A percentile compares a stretch with the other conserved stretches of the same genome.
These are phyloP conservation scores for Pythium scleroteichum DNA, from an alignment of 352 stramenopile species.

Conservation along the genomic window DNA sequence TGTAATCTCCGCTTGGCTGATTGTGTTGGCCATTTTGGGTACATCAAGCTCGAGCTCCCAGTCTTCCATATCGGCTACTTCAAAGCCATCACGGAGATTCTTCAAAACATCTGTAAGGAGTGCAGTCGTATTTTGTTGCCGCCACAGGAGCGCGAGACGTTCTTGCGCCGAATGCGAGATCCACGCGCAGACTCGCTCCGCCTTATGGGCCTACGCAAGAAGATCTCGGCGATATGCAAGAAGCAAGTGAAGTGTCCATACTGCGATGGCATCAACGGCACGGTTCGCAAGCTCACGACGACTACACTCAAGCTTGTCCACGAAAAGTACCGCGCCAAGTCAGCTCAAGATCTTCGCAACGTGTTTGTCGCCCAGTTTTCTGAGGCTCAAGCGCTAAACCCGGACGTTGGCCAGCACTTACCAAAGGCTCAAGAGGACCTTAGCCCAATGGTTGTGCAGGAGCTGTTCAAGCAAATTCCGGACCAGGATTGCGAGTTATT, in stretches of 20 bases:
- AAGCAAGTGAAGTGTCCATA: constrained; percentile 95
- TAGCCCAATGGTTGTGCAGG: constrained; percentile 89
- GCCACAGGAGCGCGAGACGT: constrained; percentile 86
- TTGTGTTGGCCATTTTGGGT: constrained; percentile 99
- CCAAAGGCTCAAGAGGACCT: constrained; percentile 91
- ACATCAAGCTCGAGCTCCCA: constrained; percentile 97
- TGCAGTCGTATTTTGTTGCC: constrained; percentile 95
- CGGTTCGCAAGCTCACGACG: constrained; percentile 97
- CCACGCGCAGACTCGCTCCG: constrained; percentile 74
- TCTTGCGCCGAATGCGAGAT: constrained; percentile 90
- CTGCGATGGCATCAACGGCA: constrained; percentile 96
- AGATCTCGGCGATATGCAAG: constrained; percentile 97
- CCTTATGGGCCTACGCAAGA: constrained; percentile 89
- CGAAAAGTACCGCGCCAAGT: constrained; percentile 95
- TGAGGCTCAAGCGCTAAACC: constrained; percentile 74
- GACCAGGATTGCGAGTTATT: constrained; percentile 98
- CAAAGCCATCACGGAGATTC: constrained; percentile 96
- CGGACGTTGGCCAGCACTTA: constrained; percentile 84
- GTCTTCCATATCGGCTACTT: constrained; percentile 99
- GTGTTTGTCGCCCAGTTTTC: constrained; percentile 86
- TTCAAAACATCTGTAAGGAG: constrained; percentile 98
- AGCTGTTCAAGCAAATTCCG: constrained; percentile 95
- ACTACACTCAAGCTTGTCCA: constrained; percentile 99
- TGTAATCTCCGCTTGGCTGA: constrained; percentile 93
- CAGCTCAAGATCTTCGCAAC: constrained; percentile 78